Evolutionary conservation across 1,139 yeast species (phyloP).

Genomic region (Pichia sp.): DNA sequence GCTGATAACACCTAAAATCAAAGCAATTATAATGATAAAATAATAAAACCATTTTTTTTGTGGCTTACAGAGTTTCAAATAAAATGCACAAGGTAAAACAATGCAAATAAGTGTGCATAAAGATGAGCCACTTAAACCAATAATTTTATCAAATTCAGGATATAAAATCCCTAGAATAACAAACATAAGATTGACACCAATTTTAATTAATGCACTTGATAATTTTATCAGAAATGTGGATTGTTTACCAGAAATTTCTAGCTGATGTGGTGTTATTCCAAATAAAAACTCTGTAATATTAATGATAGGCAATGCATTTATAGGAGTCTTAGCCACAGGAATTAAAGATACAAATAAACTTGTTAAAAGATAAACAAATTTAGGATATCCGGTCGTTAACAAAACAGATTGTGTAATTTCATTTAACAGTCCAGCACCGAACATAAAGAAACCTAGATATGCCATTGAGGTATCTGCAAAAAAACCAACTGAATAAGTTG

Average conservation of each 20-base stretch:
- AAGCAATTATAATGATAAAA: constrained; percentile 21
- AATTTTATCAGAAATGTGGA: constrained; percentile 12
- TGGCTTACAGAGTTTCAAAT: constrained; percentile 33
- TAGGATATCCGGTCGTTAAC: constrained; percentile 47
- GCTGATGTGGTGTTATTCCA: constrained; percentile 33
- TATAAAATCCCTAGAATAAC: constrained; percentile 46
- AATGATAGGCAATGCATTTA: constrained; percentile 54
- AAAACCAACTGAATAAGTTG: constrained; percentile 39
- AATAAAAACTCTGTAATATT: constrained; percentile 45
- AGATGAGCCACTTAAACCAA: constrained; percentile 53
- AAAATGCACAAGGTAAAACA: constrained; percentile 50
- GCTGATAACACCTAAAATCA: constrained; percentile 26
- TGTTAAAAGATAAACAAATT: constrained; percentile 43
- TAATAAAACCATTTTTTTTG: constrained; percentile 22
- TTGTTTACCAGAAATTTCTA: constrained; percentile 14
- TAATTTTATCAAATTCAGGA: constrained; percentile 53
- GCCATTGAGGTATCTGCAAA: constrained; percentile 52
- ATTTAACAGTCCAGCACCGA: constrained; percentile 46
- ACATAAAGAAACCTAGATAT: constrained; percentile 51
- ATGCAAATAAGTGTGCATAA: constrained; percentile 52
- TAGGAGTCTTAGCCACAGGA: constrained; percentile 54
- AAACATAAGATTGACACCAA: constrained; percentile 46
- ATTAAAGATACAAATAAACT: constrained; percentile 47
- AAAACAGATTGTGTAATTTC: constrained; percentile 50
- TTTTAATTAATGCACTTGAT: constrained; percentile 29